Base-by-base conservation (phyloP, 441 rosid genomes). In the Viola pubescens region DNA sequence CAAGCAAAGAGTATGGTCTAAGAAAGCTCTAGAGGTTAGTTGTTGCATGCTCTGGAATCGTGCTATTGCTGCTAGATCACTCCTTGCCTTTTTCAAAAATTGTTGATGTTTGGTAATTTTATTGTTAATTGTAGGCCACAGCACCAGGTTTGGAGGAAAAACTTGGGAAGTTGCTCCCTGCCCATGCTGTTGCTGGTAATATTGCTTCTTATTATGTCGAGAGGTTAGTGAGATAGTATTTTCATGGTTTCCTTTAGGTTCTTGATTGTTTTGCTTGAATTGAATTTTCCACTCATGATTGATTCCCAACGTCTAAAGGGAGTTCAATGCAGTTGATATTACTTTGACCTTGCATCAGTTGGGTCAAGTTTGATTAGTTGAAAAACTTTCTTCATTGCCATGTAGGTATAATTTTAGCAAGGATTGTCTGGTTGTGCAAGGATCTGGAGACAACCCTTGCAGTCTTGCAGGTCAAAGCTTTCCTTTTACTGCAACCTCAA, bases 391-490 rank as follows among this genome's bases (percentile, higher is more conserved):
- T 16, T 26, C 34, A 65, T 47, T 10, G 59, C n/a, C 41, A 38
- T 77, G 66, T 77, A 91, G 98, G 81, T 89, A 56, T 54, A 75
- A 82, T 61, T 91, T 91, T 71, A 66, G 66, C 43, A 75, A 83
- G 72, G 69, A 81, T 50, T 91, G 98, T 68, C 64, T 81, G 79
- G 89, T 82, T 44, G 75, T 89, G 70, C 97, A 91, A 72, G 89
- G 98, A 89, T 89, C 97, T 44, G 98, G 97, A 77, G 98, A 91
- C 79, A 91, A 91, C 63, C 98, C 98, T 48, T 89, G 87, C 80
- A 91, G 98, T 73, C 82, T 91, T 70, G 98, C 98, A 70, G 96
- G 97, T 91, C 59, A 63, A 13, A 48, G 43, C 47, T 68, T 60
- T 70, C 58, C 52, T 47, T 38, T 41, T 46, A 46, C 49, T 46